phyloP scores from a whole-genome alignment of 1,284 basidiomycete species.

The Takashimella tepidaria region DNA sequence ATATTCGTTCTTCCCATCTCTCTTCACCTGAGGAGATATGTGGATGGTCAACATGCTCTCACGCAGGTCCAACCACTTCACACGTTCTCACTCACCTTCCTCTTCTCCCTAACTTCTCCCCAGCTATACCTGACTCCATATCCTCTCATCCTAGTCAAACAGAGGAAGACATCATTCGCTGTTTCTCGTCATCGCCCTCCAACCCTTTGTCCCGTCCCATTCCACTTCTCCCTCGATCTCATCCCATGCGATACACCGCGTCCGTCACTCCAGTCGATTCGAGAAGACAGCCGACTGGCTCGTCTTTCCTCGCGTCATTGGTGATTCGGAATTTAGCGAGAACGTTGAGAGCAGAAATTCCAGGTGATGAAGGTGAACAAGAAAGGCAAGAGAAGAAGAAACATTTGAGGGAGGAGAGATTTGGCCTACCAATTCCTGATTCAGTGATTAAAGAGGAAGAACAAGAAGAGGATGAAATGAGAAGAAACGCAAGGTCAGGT shows the following conservation, averaged over 20 bases:
- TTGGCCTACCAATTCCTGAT: constrained; percentile 45
- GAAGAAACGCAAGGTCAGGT: neutral
- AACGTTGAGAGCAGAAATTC: constrained; percentile 31
- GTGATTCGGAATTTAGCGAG: constrained; percentile 42
- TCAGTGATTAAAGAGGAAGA: constrained; percentile 37
- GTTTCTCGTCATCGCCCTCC: neutral
- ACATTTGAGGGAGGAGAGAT: constrained; percentile 37
- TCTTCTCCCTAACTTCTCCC: neutral
- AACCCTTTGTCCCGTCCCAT: constrained; percentile 9
- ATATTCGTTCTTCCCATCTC: constrained; percentile 28
- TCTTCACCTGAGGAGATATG: constrained; percentile 17
- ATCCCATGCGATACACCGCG: constrained; percentile 23
- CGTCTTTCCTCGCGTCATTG: constrained; percentile 38
- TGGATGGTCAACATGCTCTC: constrained; percentile 34
- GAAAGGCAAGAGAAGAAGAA: constrained; percentile 30
- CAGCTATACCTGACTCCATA: constrained; percentile 13
- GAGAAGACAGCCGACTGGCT: constrained; percentile 31
- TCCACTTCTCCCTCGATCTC: constrained; percentile 22
- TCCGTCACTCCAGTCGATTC: constrained; percentile 25
- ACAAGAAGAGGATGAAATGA: constrained; percentile 32
- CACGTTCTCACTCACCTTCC: constrained; percentile 44
- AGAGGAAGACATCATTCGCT: neutral
- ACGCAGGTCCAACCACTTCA: constrained; percentile 26
- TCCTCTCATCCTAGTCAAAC: constrained; percentile 9
- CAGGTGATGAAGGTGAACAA: constrained; percentile 12